A percentile compares a stretch with the other conserved stretches of the same genome.
Evolutionary conservation across 169 alveolate genomes (phyloP).

Genomic region (Toxoplasma gondii): DNA sequence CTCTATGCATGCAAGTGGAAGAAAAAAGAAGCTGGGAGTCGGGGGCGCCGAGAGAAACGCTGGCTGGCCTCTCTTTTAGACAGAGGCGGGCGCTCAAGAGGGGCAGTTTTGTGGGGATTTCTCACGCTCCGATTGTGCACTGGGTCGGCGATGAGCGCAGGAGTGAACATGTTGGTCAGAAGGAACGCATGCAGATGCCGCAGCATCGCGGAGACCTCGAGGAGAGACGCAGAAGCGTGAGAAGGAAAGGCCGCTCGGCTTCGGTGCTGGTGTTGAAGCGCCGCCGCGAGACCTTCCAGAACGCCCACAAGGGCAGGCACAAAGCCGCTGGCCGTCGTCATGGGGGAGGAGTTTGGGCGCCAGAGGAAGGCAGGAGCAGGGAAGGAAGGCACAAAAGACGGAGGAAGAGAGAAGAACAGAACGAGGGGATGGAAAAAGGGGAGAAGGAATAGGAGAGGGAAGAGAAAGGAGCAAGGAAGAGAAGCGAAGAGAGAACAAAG

Average conservation of each 20-base stretch:
- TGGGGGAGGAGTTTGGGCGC: background rate
- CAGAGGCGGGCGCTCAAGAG: no score
- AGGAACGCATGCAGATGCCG: slow-evolving; percentile 11
- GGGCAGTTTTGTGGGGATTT: background rate
- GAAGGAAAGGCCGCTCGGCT: background rate
- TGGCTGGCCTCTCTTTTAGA: no score
- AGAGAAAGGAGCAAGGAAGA: no score
- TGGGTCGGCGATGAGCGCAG: slow-evolving; percentile 25
- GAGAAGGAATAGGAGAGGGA: no score
- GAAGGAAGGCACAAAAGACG: no score
- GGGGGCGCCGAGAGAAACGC: no score
- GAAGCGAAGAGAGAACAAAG: no score
- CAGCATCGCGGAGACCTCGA: background rate
- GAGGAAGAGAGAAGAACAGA: no score
- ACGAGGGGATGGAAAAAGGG: no score
- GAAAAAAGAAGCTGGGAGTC: no score
- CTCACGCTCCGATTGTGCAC: slow-evolving; percentile 10
- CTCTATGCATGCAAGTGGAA: no score
- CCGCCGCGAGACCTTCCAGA: slow-evolving; percentile 38
- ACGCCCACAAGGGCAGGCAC: background rate
- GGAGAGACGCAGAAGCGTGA: background rate
- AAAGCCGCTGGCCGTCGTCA: slow-evolving; percentile 14
- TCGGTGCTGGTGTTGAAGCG: slow-evolving; percentile 27
- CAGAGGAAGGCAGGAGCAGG: background rate
- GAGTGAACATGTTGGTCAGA: slow-evolving; percentile 9